A percentile compares a stretch with the other conserved stretches of the same genome.
phyloP scores from a whole-genome alignment of 768 basidiomycete genomes.

The Boletus vermiculosoides region DNA sequence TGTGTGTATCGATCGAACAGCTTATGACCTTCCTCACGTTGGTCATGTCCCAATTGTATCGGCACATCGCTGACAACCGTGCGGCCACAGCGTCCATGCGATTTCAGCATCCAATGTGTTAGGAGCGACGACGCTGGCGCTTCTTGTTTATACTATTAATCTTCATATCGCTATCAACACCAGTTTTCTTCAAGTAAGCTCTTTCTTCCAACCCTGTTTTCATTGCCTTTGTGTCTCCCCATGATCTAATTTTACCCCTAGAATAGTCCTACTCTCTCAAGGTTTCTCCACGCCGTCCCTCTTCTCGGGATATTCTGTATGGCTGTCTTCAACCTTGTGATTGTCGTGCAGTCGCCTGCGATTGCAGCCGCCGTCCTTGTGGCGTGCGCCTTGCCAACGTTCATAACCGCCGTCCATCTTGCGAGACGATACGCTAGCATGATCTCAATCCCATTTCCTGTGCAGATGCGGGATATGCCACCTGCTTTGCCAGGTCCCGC shows the following conservation, averaged over 20 bases:
- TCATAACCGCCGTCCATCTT: conserved; percentile 13
- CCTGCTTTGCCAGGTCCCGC: neutral
- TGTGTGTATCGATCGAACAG: conserved; percentile 6
- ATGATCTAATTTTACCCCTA: neutral
- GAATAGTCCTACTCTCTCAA: conserved; percentile 14
- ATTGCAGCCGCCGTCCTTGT: conserved; percentile 18
- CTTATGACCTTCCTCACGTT: conserved; percentile 30
- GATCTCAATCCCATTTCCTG: conserved; percentile 7
- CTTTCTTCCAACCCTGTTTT: neutral
- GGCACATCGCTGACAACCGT: neutral
- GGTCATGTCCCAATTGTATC: neutral
- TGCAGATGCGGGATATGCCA: conserved; percentile 2
- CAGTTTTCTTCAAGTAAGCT: conserved; percentile 20
- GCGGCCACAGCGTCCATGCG: conserved; percentile 19
- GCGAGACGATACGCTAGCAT: conserved; percentile 3
- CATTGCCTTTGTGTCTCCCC: neutral
- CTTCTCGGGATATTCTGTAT: conserved; percentile 26
- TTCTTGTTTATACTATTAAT: conserved; percentile 32
- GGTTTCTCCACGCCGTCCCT: conserved; percentile 27
- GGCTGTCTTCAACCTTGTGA: conserved; percentile 16
- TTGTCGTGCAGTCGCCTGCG: conserved; percentile 22
- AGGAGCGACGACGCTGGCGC: conserved; percentile 21
- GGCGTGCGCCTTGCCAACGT: conserved; percentile 20
- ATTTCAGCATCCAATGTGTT: conserved; percentile 21
- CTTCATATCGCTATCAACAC: conserved; percentile 22